Base-by-base conservation (phyloP, 768 basidiomycete species). In the Amanita subjunquillea region DNA sequence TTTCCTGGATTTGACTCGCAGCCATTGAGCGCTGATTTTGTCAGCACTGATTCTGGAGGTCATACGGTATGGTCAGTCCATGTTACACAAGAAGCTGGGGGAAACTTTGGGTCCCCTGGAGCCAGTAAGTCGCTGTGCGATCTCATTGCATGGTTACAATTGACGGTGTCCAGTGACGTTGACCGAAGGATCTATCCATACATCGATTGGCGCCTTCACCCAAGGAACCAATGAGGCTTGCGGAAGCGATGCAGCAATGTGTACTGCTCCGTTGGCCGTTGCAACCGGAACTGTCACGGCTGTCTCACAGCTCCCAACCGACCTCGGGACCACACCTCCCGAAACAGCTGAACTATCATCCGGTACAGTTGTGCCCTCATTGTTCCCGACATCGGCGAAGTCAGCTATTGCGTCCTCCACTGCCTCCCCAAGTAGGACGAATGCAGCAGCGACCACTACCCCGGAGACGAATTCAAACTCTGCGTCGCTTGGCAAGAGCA, bases 1-100 rank as follows among this genome's bases (percentile, higher is more conserved):
- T 22, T 51, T 15, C 40, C 50, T 12, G 50, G 50, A 9, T 51
- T 51, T 34, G 39, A 41, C 25, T 20, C 29, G 8, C 50, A 41
- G 22, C 32, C 40, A 27, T 4, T 51, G 27, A 51, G 50, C 38
- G 40, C 34, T 15, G 50, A 51, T 22, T 51, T 51, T 29, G 15
- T 51, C 29, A 51, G 50, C 27, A 41, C 29, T n/a, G 50, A 51
- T 32, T 42, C 50, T 5, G 29, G 43, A 42, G 27, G 27, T 43
- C 34, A 25, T n/a, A 50, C 38, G 25, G 40, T 43, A 12, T 51
- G 50, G 50, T 41, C 40, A 10, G 40, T 51, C 13, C 40, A 51
- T 32, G 41, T 23, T 39, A 43, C 41, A 5, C 30, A 32, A 48
- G 46, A 23, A 37, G 30, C 34, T 4, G 15, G n/a, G 7, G 37